A percentile compares a stretch with the other conserved stretches of the same genome.
Conservation (phyloP, 306 rosid species). For the Prunus mira region DNA sequence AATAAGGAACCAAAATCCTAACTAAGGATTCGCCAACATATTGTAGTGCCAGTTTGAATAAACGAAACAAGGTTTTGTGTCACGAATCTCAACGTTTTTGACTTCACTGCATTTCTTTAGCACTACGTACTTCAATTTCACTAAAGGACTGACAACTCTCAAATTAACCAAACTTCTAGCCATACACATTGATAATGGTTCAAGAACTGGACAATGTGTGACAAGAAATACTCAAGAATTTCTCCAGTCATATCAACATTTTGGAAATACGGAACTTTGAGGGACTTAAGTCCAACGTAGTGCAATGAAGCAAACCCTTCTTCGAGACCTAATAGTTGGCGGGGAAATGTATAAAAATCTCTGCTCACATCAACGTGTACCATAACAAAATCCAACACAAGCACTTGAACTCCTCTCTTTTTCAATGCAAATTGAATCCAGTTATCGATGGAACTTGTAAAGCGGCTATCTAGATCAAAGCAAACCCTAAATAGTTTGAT, state of each 20-base stretch:
- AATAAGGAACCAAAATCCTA: no score
- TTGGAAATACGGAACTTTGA: neutral
- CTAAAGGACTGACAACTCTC: no score
- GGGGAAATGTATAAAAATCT: no score
- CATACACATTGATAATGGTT: neutral
- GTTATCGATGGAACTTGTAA: neutral
- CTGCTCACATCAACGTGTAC: no score
- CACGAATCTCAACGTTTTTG: neutral
- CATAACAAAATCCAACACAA: neutral
- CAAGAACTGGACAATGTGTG: neutral
- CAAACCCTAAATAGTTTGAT: neutral
- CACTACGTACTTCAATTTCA: no score
- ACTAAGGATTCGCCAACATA: no score
- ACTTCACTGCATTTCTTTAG: no score
- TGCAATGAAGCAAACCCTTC: no score
- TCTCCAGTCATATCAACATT: neutral
- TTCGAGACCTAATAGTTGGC: no score
- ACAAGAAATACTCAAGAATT: neutral
- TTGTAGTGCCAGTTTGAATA: neutral
- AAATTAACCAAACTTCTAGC: neutral
- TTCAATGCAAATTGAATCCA: neutral
- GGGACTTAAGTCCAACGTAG: neutral
- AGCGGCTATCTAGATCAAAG: neutral
- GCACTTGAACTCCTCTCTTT: neutral
- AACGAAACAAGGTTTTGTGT: neutral